Evolutionary conservation across 2,329 filamentous ascomycete genomes (phyloP).

Genomic region (Venturia oleaginea): DNA sequence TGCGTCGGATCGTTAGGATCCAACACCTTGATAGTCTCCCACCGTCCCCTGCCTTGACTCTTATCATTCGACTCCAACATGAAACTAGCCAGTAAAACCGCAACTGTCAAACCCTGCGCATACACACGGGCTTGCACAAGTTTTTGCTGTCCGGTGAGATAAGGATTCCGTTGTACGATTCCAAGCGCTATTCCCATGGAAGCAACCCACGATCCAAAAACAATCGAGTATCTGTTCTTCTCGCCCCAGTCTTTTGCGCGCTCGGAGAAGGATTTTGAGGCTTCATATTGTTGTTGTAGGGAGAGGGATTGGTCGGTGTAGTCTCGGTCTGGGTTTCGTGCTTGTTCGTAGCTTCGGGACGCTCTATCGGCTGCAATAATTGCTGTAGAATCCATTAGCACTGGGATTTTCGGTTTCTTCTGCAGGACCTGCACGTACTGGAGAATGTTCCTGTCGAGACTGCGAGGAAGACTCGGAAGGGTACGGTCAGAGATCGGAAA

Average conservation of each 20-base stretch:
- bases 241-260: constrained; percentile 63
- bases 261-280: constrained; percentile 48
- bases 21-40: constrained; percentile 74
- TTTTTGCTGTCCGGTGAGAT: constrained; percentile 70
- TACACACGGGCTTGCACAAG: constrained; percentile 91
- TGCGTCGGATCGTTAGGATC: constrained; percentile 77
- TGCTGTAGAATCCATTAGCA: constrained; percentile 22
- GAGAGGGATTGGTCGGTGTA: constrained; percentile 56
- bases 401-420: background rate
- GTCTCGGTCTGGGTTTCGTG: constrained; percentile 53
- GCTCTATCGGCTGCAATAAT: constrained; percentile 78
- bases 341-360: constrained; percentile 61
- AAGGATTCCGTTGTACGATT: constrained; percentile 68
- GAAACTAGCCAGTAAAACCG: constrained; percentile 72
- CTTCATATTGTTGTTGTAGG: constrained; percentile 44
- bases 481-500: constrained; percentile 74
- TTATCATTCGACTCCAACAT: constrained; percentile 76
- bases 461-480: constrained; percentile 84
- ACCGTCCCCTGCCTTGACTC: constrained; percentile 64
- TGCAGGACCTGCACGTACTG: constrained; percentile 34
- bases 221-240: constrained; percentile 77
- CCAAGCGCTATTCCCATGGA: constrained; percentile 67
- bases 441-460: constrained; percentile 74
- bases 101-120: constrained; percentile 79
- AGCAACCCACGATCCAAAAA: constrained; percentile 72